Evolutionary conservation across 1,284 basidiomycete species (phyloP), one percentile per base, ranked within the genome.

Genomic region (Fomitopsis pinicola): DNA sequence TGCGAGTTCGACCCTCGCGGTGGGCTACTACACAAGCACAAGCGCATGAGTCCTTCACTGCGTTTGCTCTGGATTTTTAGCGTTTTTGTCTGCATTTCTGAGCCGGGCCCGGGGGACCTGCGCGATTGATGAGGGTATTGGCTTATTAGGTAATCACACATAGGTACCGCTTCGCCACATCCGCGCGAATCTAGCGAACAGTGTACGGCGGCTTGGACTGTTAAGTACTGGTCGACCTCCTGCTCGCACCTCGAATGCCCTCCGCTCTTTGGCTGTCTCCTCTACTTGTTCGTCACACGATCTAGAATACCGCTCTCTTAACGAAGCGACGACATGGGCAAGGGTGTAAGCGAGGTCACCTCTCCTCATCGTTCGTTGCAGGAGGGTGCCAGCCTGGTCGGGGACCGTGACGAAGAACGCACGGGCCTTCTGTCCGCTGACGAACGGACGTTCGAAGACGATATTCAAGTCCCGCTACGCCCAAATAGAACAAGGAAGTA

Each of bases 1-100:
- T 91, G 89, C 87, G 87, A 89, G 88, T 91, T 91, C 88, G 89
- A 91, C 88, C 88, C 89, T 90, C 88, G 87, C 88, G 88, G 88
- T 91, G 88, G 88, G 87, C 88, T 90, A 87, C 26, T 65, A 17
- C 3, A 40, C 38, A 40, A 12, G 6, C 12, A 36, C 35, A 12
- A 36, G 10, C 6, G 46, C 26, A 28, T 14, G 5, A 12, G 22
- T 22, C 14, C 8, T 10, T 22, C 46, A 15, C 14, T 26, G 5
- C 44, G 17, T 12, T 19, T 46, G 6, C 28, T 17, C 26, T 12
- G 10, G 35, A 7, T 36, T 36, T 48, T 30, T 30, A 0, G 9
- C 19, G 2, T 3, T 30, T 48, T 28, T 48, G 2, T 22, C 2
- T 22, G 22, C 22, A 22, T 22, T 22, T 22, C 22, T 30, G 46